A percentile compares a stretch with the other conserved stretches of the same genome.
These are phyloP conservation scores for Datisca glomerata DNA, from an alignment of 306 rosid genomes.

Conservation along the genomic window DNA sequence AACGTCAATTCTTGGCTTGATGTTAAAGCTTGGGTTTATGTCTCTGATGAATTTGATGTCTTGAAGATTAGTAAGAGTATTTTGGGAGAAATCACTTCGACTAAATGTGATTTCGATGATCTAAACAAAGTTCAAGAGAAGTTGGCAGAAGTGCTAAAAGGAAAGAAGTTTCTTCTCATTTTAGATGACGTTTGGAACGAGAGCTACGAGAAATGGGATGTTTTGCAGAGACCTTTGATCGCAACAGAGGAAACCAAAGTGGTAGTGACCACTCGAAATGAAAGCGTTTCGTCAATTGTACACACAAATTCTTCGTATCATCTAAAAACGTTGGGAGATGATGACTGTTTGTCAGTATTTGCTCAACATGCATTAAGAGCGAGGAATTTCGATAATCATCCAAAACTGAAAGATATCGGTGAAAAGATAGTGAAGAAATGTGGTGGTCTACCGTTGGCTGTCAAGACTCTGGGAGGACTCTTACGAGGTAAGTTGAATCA, in stretches of 20 bases:
- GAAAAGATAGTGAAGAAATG: constrained; percentile 8
- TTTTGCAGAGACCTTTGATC: constrained; percentile 4
- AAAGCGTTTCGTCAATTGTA: neutral
- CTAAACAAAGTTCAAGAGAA: neutral
- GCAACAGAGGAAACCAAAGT: too few species aligned
- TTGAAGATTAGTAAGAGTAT: neutral
- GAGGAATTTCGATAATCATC: neutral
- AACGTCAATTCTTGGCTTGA: neutral
- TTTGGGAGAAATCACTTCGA: neutral
- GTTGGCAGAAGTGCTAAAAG: neutral
- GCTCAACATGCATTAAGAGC: constrained; percentile 6
- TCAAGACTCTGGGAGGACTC: constrained; percentile 10
- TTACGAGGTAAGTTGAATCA: constrained; percentile 1
- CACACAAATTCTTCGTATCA: neutral
- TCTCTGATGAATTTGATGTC: neutral
- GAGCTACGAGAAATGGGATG: neutral
- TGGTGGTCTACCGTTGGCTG: constrained; percentile 21
- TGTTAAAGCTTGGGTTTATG: neutral
- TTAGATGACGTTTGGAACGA: constrained; percentile 22
- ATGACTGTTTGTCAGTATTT: constrained; percentile 7
- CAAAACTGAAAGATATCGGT: neutral
- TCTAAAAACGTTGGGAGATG: neutral
- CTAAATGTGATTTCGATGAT: neutral
- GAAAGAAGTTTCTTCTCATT: constrained; percentile 7
- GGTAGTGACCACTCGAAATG: constrained; percentile 12